Evolutionary conservation across 2,329 filamentous ascomycete species (phyloP), one percentile per base, ranked within the genome.

Genomic region (Colletotrichum liaoningense): DNA sequence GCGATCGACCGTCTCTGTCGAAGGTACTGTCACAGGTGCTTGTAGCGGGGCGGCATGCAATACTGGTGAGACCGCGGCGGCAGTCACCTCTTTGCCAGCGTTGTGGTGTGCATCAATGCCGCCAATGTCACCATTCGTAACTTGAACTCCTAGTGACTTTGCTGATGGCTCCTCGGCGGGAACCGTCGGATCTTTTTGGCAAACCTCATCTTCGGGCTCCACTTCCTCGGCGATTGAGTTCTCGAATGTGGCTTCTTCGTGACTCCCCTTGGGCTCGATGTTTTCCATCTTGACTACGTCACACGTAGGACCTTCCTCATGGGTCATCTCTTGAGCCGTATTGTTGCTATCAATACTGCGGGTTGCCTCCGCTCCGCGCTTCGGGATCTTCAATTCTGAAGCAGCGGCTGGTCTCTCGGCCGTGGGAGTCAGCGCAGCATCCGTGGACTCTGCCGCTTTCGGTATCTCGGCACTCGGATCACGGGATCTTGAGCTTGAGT

Each of bases 391-490:
- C 58, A 63, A 49, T 26, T 66, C 56, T 16, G 63, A 14, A 14
- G 22, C 11, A 33, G 59, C 63, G 9, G 67, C 33, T 11, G 28
- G 28, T 28, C 46, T 14, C 12, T 58, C 56, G 16, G 24, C 46
- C 4, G 16, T 28, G 7, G 28, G 26, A 14, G n/a, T 22, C 12
- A 24, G 6, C 22, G 49, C 33, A 24, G 64, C 46, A 35, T 24
- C 46, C 24, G 14, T 46, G 9, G 42, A 46, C 19, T 73, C 71
- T 28, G 9, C 30, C 2, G 56, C 55, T 24, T 19, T 57, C 22
- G 60, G 24, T 26, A 67, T 65, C 7, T 70, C 67, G 19, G 33
- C 22, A 60, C 67, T 73, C 28, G 55, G 58, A 22, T 55, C 71
- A 33, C 71, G 55, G 14, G 67, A 71, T 33, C 57, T 33, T 5